phyloP scores from a whole-genome alignment of 2,329 filamentous ascomycete genomes.

The Nemania sp. region DNA sequence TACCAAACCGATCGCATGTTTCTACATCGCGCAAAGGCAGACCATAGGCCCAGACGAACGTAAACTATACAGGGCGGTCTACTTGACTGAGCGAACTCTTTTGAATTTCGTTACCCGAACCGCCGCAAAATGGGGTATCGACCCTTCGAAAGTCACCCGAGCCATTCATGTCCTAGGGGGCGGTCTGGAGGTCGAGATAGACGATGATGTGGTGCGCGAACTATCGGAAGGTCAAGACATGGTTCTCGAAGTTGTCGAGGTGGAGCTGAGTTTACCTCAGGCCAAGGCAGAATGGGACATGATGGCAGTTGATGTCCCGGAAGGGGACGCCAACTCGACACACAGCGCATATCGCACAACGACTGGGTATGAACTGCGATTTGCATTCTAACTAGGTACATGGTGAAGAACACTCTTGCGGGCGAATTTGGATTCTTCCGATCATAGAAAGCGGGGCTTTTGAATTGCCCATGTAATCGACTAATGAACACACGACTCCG shows the following conservation, averaged over 20 bases:
- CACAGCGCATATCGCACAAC: constrained; percentile 40
- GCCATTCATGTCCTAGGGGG: constrained; percentile 73
- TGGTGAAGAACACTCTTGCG: constrained; percentile 15
- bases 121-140: constrained; percentile 79
- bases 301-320: constrained; percentile 60
- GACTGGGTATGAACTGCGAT: constrained; percentile 50
- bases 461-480: constrained; percentile 20
- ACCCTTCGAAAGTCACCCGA: constrained; percentile 71
- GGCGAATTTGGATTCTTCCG: constrained; percentile 9
- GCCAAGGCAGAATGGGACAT: constrained; percentile 66
- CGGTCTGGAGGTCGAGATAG: constrained; percentile 82
- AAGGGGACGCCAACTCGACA: constrained; percentile 43
- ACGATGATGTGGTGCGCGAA: constrained; percentile 85
- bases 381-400: constrained; percentile 48
- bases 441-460: constrained; percentile 26
- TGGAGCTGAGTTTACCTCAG: constrained; percentile 43
- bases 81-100: constrained; percentile 76
- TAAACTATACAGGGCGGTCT: constrained; percentile 81
- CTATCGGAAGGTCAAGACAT: constrained; percentile 92
- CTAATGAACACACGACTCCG: constrained; percentile 34
- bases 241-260: constrained; percentile 68
- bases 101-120: constrained; percentile 75
- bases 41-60: constrained; percentile 55
- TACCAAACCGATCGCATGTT: constrained; percentile 80
- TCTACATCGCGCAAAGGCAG: constrained; percentile 72